Evolutionary conservation across 2,329 filamentous ascomycete species (phyloP), one percentile per base, ranked within the genome.

Genomic region (Stenocarpella maydis): DNA sequence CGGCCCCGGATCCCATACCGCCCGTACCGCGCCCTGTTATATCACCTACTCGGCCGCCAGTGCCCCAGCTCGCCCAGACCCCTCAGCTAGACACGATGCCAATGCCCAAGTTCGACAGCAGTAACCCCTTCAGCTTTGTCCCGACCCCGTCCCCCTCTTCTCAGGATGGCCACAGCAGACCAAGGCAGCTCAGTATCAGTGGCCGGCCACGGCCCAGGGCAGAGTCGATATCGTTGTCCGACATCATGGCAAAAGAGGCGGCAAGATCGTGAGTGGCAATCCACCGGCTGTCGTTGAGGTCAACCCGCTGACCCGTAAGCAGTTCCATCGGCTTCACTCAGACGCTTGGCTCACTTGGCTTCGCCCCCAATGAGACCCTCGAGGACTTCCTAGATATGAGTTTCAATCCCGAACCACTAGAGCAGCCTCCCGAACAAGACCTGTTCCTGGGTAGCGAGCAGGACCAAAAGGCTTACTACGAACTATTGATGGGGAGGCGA

Each of bases 401-500:
- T 39, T 79, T 76, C 65, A 79, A 80, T 58, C 77, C 77, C 0
- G 78, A 80, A 39, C 76, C 76, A 4, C 71, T 77, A 43, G 72
- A 74, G 1, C 74, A 75, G 49, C 63, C 69, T 19, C 63, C 70
- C 39, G 72, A 74, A 64, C 65, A 50, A 39, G 71, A 72, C 31
- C 54, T 61, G 15, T 28, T 63, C 21, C 66, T 69, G n/a, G 60
- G 70, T 17, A 76, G 72, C 60, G 79, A 80, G 64, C 74, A 77
- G 14, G 79, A 80, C 69, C 79, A 80, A 65, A 77, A 77, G 60
- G 77, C 78, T 5, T 80, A 80, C 39, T 80, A 80, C 58, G 79
- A 80, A 72, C 73, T 80, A 4, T 74, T 80, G 24, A 80, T 80
- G 79, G 79, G 79, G 9, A 70, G 68, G 31, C 69, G 67, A 9